These are phyloP conservation scores for Colletotrichum lini DNA, from an alignment of 2,329 filamentous ascomycete genomes.

Conservation along the genomic window DNA sequence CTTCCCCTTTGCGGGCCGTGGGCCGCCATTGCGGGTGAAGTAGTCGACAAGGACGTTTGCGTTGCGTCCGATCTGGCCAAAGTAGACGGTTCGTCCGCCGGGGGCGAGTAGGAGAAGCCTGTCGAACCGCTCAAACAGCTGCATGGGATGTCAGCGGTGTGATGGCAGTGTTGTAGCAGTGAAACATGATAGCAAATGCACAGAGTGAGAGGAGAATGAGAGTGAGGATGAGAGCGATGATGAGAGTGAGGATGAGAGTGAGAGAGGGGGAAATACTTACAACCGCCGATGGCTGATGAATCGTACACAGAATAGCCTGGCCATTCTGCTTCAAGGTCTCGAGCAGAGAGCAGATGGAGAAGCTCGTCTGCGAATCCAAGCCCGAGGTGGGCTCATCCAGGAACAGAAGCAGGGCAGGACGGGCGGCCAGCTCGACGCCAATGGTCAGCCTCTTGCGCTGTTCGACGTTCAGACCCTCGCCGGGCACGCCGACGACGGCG, in stretches of 20 bases:
- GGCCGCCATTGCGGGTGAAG: constrained; percentile 74
- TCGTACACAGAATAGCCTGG: constrained; percentile 66
- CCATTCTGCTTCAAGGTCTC: constrained; percentile 71
- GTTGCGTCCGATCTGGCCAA: constrained; percentile 69
- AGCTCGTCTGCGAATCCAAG: constrained; percentile 81
- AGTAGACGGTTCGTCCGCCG: constrained; percentile 71
- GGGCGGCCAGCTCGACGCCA: constrained; percentile 83
- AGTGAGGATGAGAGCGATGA: fast-evolving
- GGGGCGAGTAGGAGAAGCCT: constrained; percentile 69
- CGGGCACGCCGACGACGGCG: constrained; percentile 77
- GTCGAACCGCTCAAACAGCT: constrained; percentile 68
- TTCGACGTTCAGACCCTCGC: constrained; percentile 65
- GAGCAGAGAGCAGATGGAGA: constrained; percentile 79
- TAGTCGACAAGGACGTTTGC: constrained; percentile 66
- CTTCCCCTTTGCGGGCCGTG: constrained; percentile 65
- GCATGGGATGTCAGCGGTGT: background rate
- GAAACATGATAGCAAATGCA: background rate
- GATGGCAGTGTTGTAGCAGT: background rate
- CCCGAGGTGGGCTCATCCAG: constrained; percentile 84
- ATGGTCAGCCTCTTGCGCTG: constrained; percentile 76
- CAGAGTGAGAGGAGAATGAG: background rate
- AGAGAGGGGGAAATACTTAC: too few relatives aligned
- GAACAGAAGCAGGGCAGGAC: constrained; percentile 80
- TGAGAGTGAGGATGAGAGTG: too few relatives aligned
- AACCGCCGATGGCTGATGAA: constrained; percentile 65